phyloP scores from a whole-genome alignment of 371 early-diverging fungal species.

The Circinella umbellata region DNA sequence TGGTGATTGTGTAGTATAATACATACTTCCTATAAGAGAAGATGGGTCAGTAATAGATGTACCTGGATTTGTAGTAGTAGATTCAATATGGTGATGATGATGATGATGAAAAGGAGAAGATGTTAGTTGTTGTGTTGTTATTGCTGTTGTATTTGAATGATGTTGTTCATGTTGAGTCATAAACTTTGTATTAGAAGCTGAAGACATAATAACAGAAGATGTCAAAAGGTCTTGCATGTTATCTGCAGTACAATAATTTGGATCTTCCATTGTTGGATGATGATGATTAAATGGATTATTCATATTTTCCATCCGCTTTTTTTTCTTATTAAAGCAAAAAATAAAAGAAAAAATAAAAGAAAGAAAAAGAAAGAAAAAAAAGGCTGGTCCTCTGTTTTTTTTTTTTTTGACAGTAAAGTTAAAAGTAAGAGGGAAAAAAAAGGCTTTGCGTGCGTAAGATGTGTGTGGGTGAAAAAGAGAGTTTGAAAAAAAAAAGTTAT shows the following conservation, averaged over 20 bases:
- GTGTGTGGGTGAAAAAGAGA: too few relatives aligned
- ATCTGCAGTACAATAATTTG: neutral
- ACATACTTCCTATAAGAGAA: neutral
- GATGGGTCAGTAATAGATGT: too few relatives aligned
- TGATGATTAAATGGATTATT: neutral
- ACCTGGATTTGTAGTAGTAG: too few relatives aligned
- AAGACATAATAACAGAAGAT: neutral
- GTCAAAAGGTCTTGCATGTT: slow-evolving; percentile 1
- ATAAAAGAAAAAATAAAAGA: neutral
- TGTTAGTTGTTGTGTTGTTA: neutral
- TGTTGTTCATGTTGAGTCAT: neutral
- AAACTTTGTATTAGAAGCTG: neutral
- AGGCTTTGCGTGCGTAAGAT: too few relatives aligned
- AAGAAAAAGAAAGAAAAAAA: too few relatives aligned
- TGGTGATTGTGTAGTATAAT: neutral
- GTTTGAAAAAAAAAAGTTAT: too few relatives aligned
- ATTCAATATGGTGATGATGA: neutral
- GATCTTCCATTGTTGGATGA: neutral
- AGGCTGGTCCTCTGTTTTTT: too few relatives aligned
- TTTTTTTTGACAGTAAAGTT: too few relatives aligned
- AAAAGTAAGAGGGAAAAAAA: too few relatives aligned
- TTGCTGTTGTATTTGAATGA: neutral
- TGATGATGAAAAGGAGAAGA: neutral
- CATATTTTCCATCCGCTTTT: neutral
- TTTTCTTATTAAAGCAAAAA: neutral